Evolutionary conservation across 352 stramenopile genomes (phyloP).

Genomic region (Pythium sukuiense): DNA sequence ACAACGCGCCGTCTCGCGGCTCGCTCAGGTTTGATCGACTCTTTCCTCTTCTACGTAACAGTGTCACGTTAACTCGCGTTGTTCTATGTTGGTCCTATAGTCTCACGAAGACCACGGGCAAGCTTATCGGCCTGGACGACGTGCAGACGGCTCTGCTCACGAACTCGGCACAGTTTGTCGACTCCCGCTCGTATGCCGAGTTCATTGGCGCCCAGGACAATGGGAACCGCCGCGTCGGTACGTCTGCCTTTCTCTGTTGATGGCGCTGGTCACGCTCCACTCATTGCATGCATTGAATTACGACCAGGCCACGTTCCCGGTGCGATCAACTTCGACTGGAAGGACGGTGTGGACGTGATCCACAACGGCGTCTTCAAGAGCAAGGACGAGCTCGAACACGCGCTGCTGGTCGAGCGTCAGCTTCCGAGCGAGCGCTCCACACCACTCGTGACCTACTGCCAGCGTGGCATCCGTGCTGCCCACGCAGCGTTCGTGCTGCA

Average conservation of each 20-base stretch:
- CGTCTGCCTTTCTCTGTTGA: not conserved
- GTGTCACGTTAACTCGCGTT: not conserved
- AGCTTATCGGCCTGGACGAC: conserved; percentile 33
- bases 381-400: conserved; percentile 50
- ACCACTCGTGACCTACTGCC: conserved; percentile 74
- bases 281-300: not conserved
- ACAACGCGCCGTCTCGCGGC: conserved; percentile 8
- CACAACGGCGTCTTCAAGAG: conserved; percentile 61
- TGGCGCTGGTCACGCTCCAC: too few relatives aligned
- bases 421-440: conserved; percentile 41
- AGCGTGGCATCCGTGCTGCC: conserved; percentile 64
- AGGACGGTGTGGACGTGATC: conserved; percentile 47
- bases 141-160: conserved; percentile 33
- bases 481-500: conserved; percentile 72
- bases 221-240: conserved; percentile 39
- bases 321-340: conserved; percentile 77
- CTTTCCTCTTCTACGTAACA: too few relatives aligned
- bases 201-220: conserved; percentile 38
- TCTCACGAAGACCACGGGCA: conserved; percentile 27
- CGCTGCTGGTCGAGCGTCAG: conserved; percentile 38
- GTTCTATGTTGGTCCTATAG: conserved; percentile 5
- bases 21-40: conserved; percentile 9
- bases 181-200: conserved; percentile 40
- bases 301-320: conserved; percentile 55
- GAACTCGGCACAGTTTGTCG: conserved; percentile 34